Percentiles rank a stretch among this genome's conserved stretches.
Evolutionary conservation across 1,284 basidiomycete genomes (phyloP).

Genomic region (Moesziomyces antarcticus): DNA sequence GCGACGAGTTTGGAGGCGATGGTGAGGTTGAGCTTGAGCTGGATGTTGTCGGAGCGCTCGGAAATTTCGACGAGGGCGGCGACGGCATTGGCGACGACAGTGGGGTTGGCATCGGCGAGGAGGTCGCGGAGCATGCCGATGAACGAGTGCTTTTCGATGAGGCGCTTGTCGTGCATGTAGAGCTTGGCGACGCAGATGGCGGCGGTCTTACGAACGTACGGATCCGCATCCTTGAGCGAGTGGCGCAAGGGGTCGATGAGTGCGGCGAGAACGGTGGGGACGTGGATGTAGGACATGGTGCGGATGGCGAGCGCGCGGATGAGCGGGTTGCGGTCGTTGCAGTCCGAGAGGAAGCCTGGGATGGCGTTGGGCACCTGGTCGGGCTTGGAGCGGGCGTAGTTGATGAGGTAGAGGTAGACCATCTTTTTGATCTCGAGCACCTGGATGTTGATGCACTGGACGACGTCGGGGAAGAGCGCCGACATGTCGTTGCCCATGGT

Average conservation of each 20-base stretch:
- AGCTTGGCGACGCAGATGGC: conserved; percentile 91
- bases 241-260: conserved; percentile 86
- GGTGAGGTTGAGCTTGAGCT: conserved; percentile 81
- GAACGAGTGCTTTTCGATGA: conserved; percentile 85
- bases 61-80: conserved; percentile 91
- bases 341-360: conserved; percentile 90
- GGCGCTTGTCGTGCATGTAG: conserved; percentile 83
- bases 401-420: conserved; percentile 77
- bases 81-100: conserved; percentile 93
- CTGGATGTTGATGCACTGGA: conserved; percentile 82
- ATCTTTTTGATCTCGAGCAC: conserved; percentile 99
- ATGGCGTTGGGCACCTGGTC: conserved; percentile 89
- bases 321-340: conserved; percentile 88
- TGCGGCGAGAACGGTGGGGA: conserved; percentile 74
- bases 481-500: conserved; percentile 79
- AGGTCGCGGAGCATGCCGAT: conserved; percentile 86
- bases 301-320: conserved; percentile 91
- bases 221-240: conserved; percentile 86
- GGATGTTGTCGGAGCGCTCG: conserved; percentile 86
- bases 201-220: conserved; percentile 95
- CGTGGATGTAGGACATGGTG: conserved; percentile 91
- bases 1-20: conserved; percentile 85
- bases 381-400: conserved; percentile 87
- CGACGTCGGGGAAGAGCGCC: conserved; percentile 86
- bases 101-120: conserved; percentile 91